Evolutionary conservation across 2,329 filamentous ascomycete species (phyloP), one percentile per base, ranked within the genome.

Genomic region (Fusarium sublunatum): DNA sequence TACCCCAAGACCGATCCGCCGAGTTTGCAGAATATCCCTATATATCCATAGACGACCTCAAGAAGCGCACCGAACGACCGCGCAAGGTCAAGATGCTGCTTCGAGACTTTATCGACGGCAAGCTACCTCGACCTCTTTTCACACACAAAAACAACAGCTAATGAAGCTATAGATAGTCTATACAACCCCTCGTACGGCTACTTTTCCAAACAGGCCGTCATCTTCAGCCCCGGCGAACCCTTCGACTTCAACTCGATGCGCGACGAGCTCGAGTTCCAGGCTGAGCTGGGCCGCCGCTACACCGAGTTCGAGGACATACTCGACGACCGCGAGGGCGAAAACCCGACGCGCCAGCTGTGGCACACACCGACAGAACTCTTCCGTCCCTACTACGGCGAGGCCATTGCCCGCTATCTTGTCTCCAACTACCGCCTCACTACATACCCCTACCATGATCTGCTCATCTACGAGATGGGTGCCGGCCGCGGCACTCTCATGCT

Each of bases 391-490:
- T 99, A 99, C 75, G 96, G 94, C 73, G 93, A 99, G 81, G 92
- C 95, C 31, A 92, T 99, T 68, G 95, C 94, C n/a, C 89, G 94
- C 19, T 97, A 98, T 76, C 86, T 99, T 40, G 89, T 98, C 67
- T 89, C 92, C 67, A 97, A 99, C 80, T 99, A 99, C 84, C 93
- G 95, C 75, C 87, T 97, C 74, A 92, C 91, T 40, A 87, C 92
- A 53, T 98, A 95, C 75, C 95, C 95, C 3, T 97, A 98, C 81
- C 89, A 97, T 77, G 95, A 99, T 77, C 86, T 99, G 48, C 91
- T 96, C 70, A 96, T 99, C 76, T 99, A 97, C 84, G 95, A 99
- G 76, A 96, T 99, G 91, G 95, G 95, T 48, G 95, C 95, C 35
- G 95, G 95, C 70, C 94, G 97, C 71, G 95, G 95, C 62, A 99